phyloP scores from a whole-genome alignment of 2,329 filamentous ascomycete species.

The Pseudocercospora musae region DNA sequence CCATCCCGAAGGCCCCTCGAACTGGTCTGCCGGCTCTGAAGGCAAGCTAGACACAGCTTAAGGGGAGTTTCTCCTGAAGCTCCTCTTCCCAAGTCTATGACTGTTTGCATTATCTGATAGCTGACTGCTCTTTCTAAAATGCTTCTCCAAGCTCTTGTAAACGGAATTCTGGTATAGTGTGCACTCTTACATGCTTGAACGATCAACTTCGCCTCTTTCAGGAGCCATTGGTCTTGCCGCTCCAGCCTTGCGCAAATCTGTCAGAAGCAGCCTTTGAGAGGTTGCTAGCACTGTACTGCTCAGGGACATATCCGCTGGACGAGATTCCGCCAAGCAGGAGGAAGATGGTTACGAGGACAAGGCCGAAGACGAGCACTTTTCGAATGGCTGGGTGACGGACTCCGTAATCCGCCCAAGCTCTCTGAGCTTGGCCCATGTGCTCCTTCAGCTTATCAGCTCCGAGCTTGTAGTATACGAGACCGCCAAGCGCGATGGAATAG shows the following conservation, averaged over 20 bases:
- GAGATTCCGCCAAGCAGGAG: constrained; percentile 59
- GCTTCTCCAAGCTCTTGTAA: not conserved
- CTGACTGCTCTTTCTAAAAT: not conserved
- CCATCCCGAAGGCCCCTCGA: not conserved
- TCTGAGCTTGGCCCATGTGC: constrained; percentile 67
- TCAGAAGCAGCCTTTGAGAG: constrained; percentile 12
- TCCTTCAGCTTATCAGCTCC: constrained; percentile 79
- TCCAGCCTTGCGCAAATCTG: constrained; percentile 14
- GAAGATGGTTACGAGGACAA: constrained; percentile 63
- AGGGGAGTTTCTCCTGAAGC: not conserved
- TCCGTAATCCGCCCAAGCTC: constrained; percentile 84
- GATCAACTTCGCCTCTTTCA: constrained; percentile 2
- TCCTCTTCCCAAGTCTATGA: not conserved
- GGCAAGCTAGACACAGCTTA: not conserved
- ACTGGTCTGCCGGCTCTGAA: not conserved
- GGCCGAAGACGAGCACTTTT: constrained; percentile 69
- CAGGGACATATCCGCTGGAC: constrained; percentile 25
- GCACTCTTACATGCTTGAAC: not conserved
- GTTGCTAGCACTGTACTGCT: constrained; percentile 24
- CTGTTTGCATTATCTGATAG: not conserved
- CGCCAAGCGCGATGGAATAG: constrained; percentile 73
- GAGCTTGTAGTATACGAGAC: constrained; percentile 84
- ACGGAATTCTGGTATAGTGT: not conserved
- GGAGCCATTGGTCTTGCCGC: constrained; percentile 17
- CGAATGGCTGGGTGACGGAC: constrained; percentile 71